Conservation (phyloP, 345 rosid genomes). For the Corymbia maculata region DNA sequence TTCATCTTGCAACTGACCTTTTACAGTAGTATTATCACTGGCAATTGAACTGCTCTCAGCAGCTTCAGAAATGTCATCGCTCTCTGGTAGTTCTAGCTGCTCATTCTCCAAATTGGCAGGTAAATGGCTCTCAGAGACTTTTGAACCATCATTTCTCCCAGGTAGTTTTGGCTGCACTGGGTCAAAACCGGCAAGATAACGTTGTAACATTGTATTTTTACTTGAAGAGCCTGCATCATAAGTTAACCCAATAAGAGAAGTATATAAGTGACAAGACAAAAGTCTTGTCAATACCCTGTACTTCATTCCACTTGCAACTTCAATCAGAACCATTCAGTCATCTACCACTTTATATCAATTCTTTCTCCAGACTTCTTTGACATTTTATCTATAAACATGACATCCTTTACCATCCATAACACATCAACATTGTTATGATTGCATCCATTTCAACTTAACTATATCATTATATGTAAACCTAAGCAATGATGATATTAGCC, state of each 20-base stretch:
- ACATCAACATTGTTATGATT: neutral
- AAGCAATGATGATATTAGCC: neutral
- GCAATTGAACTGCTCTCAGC: neutral
- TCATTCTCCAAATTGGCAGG: neutral
- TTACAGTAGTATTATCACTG: neutral
- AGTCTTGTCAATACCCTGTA: neutral
- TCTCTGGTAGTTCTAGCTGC: neutral
- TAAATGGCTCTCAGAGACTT: neutral
- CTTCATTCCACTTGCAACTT: neutral
- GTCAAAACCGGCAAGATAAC: neutral
- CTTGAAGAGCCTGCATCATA: neutral
- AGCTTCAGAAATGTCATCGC: neutral
- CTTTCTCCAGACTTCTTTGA: neutral
- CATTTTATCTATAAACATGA: neutral
- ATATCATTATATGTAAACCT: neutral
- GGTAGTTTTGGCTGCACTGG: neutral
- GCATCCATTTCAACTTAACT: neutral
- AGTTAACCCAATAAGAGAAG: neutral
- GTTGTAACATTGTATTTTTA: rapidly evolving
- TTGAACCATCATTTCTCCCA: neutral
- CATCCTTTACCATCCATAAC: neutral
- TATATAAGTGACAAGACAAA: neutral
- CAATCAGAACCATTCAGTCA: neutral
- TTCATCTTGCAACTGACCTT: neutral
- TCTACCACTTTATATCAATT: neutral